Percentiles rank a stretch among this genome's conserved stretches.
These are phyloP conservation scores for Micractinium conductrix DNA, from an alignment of 139 green algal species.

Conservation along the genomic window DNA sequence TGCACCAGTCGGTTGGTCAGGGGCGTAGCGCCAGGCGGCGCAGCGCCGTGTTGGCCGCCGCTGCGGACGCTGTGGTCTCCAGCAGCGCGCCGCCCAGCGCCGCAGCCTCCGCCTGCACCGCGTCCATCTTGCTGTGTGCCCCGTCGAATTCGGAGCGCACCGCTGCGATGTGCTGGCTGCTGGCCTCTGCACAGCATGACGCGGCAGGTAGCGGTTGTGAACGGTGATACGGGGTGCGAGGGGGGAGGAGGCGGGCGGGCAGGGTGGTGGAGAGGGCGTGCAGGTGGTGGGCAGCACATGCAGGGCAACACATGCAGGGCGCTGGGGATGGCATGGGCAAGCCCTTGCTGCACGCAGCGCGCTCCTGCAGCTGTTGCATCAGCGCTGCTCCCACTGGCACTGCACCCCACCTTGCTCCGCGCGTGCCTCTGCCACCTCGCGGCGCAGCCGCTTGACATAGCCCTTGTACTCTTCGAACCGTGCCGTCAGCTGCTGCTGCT, in stretches of 20 bases:
- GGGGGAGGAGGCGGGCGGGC: too few relatives aligned
- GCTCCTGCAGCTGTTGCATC: not conserved
- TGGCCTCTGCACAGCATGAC: conserved; percentile 11
- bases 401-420: conserved; percentile 5
- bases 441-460: conserved; percentile 42
- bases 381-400: not conserved
- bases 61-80: conserved; percentile 15
- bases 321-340: too few relatives aligned
- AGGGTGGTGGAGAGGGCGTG: not conserved
- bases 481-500: conserved; percentile 5
- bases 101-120: conserved; percentile 3
- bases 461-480: conserved; percentile 43
- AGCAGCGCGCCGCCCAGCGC: conserved; percentile 23
- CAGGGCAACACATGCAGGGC: not conserved
- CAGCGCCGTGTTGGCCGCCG: not conserved
- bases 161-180: not conserved
- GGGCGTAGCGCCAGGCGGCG: not conserved
- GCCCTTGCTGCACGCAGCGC: not conserved
- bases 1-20: too few relatives aligned
- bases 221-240: not conserved
- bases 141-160: conserved; percentile 10
- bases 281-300: not conserved
- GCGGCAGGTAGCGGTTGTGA: not conserved
- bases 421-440: conserved; percentile 7
- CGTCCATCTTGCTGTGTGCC: conserved; percentile 14